Evolutionary conservation across 2,329 filamentous ascomycete genomes (phyloP), one percentile per base, ranked within the genome.

Genomic region (Penicillium sp.): DNA sequence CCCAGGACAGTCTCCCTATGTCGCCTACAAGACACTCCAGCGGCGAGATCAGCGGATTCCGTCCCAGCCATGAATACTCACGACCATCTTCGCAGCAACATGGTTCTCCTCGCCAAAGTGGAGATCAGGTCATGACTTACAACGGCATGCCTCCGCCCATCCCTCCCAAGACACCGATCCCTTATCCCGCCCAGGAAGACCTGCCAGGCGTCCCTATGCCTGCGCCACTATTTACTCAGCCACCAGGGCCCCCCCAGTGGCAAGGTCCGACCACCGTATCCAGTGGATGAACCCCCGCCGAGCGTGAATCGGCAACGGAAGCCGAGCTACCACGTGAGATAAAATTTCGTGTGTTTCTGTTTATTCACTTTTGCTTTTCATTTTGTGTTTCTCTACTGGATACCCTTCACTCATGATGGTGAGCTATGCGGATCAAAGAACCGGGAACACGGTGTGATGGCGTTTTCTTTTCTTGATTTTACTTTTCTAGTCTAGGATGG

Each of bases 251-350:
- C 31, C 31, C 45, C 63, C 24, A 63, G 58, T n/a, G 56, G 62
- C 36, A 64, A 67, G 39, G 59, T 58, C 41, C 61, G 70, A 8
- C 80, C 89, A 31, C 91, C 91, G 0, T 96, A 96, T 69, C 93
- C 93, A 0, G 74, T 85, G 42, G 88, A 95, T 64, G 88, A 87
- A 24, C 86, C 88, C 26, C 92, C 93, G 16, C 93, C 93, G 3
- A 79, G 83, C 6, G 90, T 95, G 7, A 95, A 95, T 65, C 88
- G 90, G 81, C 85, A 88, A 42, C 84, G 86, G 61, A 96, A 96
- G 71, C 93, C 93, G 1, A 86, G 88, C 45, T 89, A 86, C 62
- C 79, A 77, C 51, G 75, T 79, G 41, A 74, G 80, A 56, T 81
- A 60, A 76, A 60, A 76, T 53, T 31, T 45, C 38, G 2, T 34